These are phyloP conservation scores for Lachnellula willkommii DNA, from an alignment of 2,329 filamentous ascomycete genomes.

Conservation along the genomic window DNA sequence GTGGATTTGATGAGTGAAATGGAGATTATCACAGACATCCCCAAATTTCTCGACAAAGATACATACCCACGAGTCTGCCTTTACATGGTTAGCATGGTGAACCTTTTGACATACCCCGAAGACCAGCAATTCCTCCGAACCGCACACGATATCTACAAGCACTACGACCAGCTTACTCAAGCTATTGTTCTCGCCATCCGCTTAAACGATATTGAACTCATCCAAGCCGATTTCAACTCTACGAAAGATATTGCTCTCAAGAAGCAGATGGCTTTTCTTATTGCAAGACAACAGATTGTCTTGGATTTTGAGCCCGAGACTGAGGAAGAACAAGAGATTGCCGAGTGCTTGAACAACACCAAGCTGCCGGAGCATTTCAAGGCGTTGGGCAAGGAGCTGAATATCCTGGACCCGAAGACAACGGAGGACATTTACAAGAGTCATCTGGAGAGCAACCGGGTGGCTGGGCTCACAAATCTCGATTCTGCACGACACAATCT, in stretches of 20 bases:
- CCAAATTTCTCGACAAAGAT: slow-evolving; percentile 85
- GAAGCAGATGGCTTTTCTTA: slow-evolving; percentile 90
- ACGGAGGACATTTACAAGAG: slow-evolving; percentile 99
- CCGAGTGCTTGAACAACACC: slow-evolving; percentile 81
- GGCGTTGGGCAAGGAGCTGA: slow-evolving; percentile 87
- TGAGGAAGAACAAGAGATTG: slow-evolving; percentile 67
- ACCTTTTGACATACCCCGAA: slow-evolving; percentile 92
- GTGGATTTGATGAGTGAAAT: slow-evolving; percentile 96
- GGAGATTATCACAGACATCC: slow-evolving; percentile 91
- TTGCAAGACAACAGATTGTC: slow-evolving; percentile 85
- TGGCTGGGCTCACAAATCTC: slow-evolving; percentile 86
- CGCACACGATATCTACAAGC: slow-evolving; percentile 87
- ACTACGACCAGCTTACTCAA: slow-evolving; percentile 88
- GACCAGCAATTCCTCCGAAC: slow-evolving; percentile 93
- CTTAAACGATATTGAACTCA: slow-evolving; percentile 79
- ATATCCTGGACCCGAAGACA: slow-evolving; percentile 92
- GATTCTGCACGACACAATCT: slow-evolving; percentile 96
- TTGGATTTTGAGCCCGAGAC: slow-evolving; percentile 60
- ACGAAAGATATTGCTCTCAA: slow-evolving; percentile 76
- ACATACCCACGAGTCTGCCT: slow-evolving; percentile 90
- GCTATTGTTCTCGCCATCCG: slow-evolving; percentile 93
- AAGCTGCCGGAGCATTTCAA: slow-evolving; percentile 91
- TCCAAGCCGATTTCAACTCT: slow-evolving; percentile 73
- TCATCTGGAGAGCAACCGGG: slow-evolving; percentile 90
- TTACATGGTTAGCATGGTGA: slow-evolving; percentile 99